Evolutionary conservation across 768 basidiomycete genomes (phyloP), one percentile per base, ranked within the genome.

Genomic region (Boletus insuetus): DNA sequence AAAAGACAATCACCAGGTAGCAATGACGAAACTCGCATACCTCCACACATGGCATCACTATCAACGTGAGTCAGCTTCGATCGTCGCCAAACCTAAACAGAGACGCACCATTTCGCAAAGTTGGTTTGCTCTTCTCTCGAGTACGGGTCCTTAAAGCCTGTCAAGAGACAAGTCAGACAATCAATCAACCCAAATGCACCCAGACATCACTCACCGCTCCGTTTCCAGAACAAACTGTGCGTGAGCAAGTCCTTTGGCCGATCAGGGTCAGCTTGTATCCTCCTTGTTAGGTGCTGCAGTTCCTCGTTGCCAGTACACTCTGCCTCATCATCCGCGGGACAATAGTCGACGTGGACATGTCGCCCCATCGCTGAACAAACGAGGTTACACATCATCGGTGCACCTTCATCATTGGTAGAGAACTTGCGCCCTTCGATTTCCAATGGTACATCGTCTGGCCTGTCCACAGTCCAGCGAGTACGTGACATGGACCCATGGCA

Each of bases 81-180:
- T 48, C 39, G 20, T 22, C 4, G 8, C 22, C 4, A 46, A 37
- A 29, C 11, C 13, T 1, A 19, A 32, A n/a, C 0, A 11, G 6
- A 39, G 56, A 64, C 76, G 43, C 61, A 81, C 81, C 84, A 85
- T 64, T 80, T 79, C 0, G 70, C 68, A 61, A 84, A 86, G 46
- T 77, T 76, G 1, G 72, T 48, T 59, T 80, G 79, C 47, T 84
- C 82, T 39, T 83, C 82, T 19, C 73, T 74, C 19, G 82, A 77
- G 55, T 86, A 85, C 0, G 84, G 84, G 62, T 85, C 83, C 73
- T 79, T 82, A 70, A 85, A 85, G 10, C 80, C 83, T 83, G 40
- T 19, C 6, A 31, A 32, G 12, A 14, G 34, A 14, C 2, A 13
- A 35, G 14, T 35, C 11, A 11, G 9, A 2, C 35, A 31, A 26